Percentiles rank a stretch among this genome's conserved stretches.
Evolutionary conservation across 1,139 yeast genomes (phyloP).

Genomic region (Zhuliangozyma parablackwelliae): DNA sequence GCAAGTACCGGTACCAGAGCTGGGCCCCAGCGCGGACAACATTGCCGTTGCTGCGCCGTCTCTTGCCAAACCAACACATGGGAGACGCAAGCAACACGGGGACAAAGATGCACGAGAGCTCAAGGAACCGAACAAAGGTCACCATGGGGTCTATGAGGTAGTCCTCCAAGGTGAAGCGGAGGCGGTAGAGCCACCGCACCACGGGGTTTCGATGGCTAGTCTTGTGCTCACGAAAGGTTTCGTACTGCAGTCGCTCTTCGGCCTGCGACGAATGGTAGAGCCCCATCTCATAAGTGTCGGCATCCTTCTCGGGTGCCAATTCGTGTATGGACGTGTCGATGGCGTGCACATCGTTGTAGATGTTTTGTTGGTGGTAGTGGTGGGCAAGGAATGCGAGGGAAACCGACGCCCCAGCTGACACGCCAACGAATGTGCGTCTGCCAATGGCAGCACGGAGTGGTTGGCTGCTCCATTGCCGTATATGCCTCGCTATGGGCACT

Average conservation of each 20-base stretch:
- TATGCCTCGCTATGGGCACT: no score
- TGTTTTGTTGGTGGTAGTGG: no score
- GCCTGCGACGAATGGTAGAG: slow-evolving; percentile 57
- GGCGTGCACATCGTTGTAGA: slow-evolving; percentile 29
- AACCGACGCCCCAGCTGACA: no score
- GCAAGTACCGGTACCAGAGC: slow-evolving; percentile 66
- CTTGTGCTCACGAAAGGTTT: slow-evolving; percentile 19
- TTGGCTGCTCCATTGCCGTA: no score
- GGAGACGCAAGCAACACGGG: slow-evolving; percentile 72
- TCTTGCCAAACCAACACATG: slow-evolving; percentile 56
- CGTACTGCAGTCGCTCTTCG: slow-evolving; percentile 35
- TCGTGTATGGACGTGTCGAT: slow-evolving; percentile 33
- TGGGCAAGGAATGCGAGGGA: no score
- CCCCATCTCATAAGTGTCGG: slow-evolving; percentile 69
- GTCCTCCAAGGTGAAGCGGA: slow-evolving; percentile 46
- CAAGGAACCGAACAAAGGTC: slow-evolving; percentile 64
- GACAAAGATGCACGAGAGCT: slow-evolving; percentile 59
- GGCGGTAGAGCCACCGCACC: slow-evolving; percentile 25
- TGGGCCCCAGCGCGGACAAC: slow-evolving; percentile 54
- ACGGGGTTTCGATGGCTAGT: slow-evolving; percentile 20
- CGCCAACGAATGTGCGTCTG: no score
- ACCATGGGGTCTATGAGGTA: slow-evolving; percentile 63
- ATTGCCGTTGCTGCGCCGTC: slow-evolving; percentile 25
- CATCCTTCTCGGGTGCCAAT: slow-evolving; percentile 38
- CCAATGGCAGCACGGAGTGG: no score